These are phyloP conservation scores for Anthracocystis setariae DNA, from an alignment of 1,284 basidiomycete genomes.

Conservation along the genomic window DNA sequence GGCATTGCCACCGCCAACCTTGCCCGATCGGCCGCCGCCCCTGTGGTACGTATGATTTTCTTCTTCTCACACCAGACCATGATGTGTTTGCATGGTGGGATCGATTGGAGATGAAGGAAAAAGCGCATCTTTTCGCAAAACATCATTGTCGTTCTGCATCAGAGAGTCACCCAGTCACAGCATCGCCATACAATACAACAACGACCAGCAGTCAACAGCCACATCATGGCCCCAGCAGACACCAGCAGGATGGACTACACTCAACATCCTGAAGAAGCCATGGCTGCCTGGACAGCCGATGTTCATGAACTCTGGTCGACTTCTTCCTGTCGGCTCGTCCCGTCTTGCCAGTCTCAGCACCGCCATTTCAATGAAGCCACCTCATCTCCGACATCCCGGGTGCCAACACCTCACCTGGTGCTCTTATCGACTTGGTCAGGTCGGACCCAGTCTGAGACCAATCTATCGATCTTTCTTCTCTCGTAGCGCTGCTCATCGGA, in stretches of 20 bases:
- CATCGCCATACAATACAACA: neutral
- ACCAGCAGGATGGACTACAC: neutral
- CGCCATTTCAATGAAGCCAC: too few relatives aligned
- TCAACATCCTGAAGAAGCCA: too few relatives aligned
- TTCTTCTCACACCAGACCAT: conserved; percentile 2
- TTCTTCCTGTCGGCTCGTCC: too few relatives aligned
- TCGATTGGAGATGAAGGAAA: neutral
- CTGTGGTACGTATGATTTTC: conserved; percentile 56
- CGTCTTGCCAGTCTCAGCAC: too few relatives aligned
- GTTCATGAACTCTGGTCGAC: too few relatives aligned
- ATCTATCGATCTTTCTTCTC: too few relatives aligned
- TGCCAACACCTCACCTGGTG: too few relatives aligned
- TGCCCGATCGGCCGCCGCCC: conserved; percentile 61
- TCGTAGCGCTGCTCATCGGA: too few relatives aligned
- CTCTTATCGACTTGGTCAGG: too few relatives aligned
- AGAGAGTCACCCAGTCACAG: neutral
- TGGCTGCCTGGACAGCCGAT: too few relatives aligned
- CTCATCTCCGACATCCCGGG: too few relatives aligned
- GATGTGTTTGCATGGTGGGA: conserved; percentile 11
- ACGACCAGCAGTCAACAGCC: neutral
- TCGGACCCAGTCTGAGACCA: too few relatives aligned
- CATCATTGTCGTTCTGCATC: neutral
- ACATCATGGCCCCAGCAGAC: neutral
- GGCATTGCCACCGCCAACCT: conserved; percentile 66
- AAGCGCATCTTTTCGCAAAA: neutral